Base-by-base conservation (phyloP, 1,139 yeast genomes). In the Pichia norvegensis region DNA sequence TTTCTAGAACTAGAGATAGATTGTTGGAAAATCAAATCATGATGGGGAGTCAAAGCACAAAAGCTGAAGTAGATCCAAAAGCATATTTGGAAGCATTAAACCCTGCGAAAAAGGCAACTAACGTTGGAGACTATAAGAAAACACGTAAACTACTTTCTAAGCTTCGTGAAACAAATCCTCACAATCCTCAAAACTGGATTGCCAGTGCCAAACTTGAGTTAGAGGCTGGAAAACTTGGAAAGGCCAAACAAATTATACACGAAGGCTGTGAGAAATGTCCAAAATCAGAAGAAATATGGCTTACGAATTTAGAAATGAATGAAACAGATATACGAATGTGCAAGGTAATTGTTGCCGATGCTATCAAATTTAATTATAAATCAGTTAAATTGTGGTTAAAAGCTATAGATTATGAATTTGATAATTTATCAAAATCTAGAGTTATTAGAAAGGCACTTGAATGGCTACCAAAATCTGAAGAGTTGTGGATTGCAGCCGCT, bases 191-290 rank as follows among this genome's bases (percentile, higher is more conserved):
- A 43, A 86, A 87, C 13, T 92, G 97, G 96, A 85, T 92, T 27
- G 87, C 95, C 0, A 78, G 90, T 35, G 95, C 96, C 0, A 66
- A 88, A 42, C 62, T 88, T 11, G 97, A 92, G 60, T 84, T 79
- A 51, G 76, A 74, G 43, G 83, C 81, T 1, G 70, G 72, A 37
- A 79, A 79, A 46, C 68, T 69, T 48, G 67, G 66, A 6, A 65
- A 66, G 23, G 97, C 98, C 0, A 73, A 75, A 49, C 65, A 66
- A 33, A 54, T 84, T 13, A 81, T 88, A 5, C 71, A 70, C 27
- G 78, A 85, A 58, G 98, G 95, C 2, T 85, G 96, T 59, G 69
- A 68, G 8, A 68, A 67, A 42, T 78, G 90, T 49, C 88, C 92
- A 0, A 68, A 68, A 41, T 76, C 69, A 55, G 94, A 81, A 52